Evolutionary conservation across 257 asterid species (phyloP), one percentile per base, ranked within the genome.

Genomic region (Fraxinus quadrangulata): DNA sequence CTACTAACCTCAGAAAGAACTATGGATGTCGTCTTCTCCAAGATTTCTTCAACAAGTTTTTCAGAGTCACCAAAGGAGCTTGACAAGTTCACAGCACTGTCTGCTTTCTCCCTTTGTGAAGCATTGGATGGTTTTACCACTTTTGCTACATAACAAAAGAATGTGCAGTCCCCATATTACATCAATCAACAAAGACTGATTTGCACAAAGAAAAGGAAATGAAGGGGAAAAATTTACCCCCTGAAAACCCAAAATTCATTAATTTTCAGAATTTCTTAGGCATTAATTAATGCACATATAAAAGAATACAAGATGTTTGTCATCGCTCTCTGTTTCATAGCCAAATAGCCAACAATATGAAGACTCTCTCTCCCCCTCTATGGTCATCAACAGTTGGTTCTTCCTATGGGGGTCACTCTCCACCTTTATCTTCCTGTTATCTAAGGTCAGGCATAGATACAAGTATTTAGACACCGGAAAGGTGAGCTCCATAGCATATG

Each of bases 31-130:
- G 87, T 85, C 89, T 86, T 92, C 47, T 86, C 92, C 81, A 92
- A 79, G 75, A 93, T 88, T 73, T 93, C 96, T 75, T 90, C 86
- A 42, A 93, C 88, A 84, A 93, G 86, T 86, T 85, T 89, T 68
- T 85, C 89, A 45, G 96, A 84, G 85, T 89, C 92, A 3, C 84
- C 86, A 75, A 70, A 89, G 69, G 86, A 75, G 78, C 75, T 59
- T 10, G 92, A 67, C 14, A 5, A 17, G 63, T 75, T 75, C 61
- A 70, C 83, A 23, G 79, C 75, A 28, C 71, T 80, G 13, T 71
- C 59, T 34, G 89, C 36, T 81, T 88, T 92, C 83, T 77, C 91
- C 81, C 87, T 90, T 34, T 78, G 65, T 24, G 84, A 73, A 71
- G 78, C 84, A 61, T 73, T 86, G 63, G 90, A 81, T 73, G 85